Conservation (phyloP, 345 rosid genomes). For the Citrus reticulata region DNA sequence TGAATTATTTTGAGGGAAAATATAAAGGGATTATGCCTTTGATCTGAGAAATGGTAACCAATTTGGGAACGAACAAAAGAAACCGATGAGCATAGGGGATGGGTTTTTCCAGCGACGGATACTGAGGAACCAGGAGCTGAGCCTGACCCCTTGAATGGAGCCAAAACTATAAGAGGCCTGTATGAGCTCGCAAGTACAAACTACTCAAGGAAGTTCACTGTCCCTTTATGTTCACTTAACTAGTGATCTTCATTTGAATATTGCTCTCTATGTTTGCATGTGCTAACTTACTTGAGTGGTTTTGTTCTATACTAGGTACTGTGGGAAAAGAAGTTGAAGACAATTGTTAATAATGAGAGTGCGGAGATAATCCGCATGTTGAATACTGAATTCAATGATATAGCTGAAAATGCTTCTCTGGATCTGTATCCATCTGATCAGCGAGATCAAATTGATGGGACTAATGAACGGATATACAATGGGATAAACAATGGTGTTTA, state of each 20-base stretch:
- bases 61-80: constrained; percentile 89
- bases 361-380: constrained; percentile 56
- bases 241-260: not conserved
- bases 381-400: constrained; percentile 45
- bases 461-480: constrained; percentile 45
- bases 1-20: too few relatives aligned
- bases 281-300: constrained; percentile 5
- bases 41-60: constrained; percentile 24
- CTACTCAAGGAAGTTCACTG: constrained; percentile 75
- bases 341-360: constrained; percentile 57
- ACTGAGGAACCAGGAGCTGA: constrained; percentile 78
- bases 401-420: constrained; percentile 38
- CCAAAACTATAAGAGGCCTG: constrained; percentile 66
- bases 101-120: constrained; percentile 68
- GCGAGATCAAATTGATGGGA: constrained; percentile 34
- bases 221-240: constrained; percentile 59
- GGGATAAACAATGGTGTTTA: constrained; percentile 52
- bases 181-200: constrained; percentile 79
- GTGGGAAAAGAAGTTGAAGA: constrained; percentile 61
- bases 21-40: too few relatives aligned
- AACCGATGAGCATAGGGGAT: constrained; percentile 82
- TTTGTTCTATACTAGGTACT: constrained; percentile 31
- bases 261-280: constrained; percentile 15
- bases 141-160: constrained; percentile 67
- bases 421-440: constrained; percentile 48